phyloP scores from a whole-genome alignment of 345 rosid genomes.

The Lepidium africanum region DNA sequence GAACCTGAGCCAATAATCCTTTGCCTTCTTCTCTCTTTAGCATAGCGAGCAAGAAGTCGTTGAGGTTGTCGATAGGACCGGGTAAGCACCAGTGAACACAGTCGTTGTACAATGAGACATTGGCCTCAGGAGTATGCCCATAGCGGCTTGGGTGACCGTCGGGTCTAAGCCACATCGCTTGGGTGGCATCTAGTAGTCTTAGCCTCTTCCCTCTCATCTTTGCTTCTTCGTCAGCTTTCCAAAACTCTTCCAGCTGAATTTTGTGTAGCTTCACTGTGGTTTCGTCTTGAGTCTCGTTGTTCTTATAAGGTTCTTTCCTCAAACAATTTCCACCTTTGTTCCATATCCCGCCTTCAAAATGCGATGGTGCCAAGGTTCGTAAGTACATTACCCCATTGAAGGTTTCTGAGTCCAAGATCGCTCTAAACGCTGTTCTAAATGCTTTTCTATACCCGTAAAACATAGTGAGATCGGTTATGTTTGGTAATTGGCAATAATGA shows the following conservation, averaged over 20 bases:
- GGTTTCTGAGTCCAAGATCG: constrained; percentile 39
- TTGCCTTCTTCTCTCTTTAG: constrained; percentile 69
- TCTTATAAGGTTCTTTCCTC: constrained; percentile 45
- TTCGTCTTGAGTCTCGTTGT: constrained; percentile 52
- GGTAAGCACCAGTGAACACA: constrained; percentile 97
- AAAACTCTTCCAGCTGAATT: constrained; percentile 70
- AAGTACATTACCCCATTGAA: constrained; percentile 56
- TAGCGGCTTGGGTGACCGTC: constrained; percentile 82
- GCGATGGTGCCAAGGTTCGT: constrained; percentile 70
- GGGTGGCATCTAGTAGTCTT: constrained; percentile 53
- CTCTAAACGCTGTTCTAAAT: constrained; percentile 58
- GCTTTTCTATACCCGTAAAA: constrained; percentile 60
- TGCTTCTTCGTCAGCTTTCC: constrained; percentile 49
- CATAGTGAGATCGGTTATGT: constrained; percentile 51
- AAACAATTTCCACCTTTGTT: constrained; percentile 72
- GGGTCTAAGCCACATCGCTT: constrained; percentile 54
- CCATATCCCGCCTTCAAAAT: constrained; percentile 79
- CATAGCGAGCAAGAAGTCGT: constrained; percentile 74
- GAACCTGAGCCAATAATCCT: constrained; percentile 24
- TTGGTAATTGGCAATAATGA: constrained; percentile 43
- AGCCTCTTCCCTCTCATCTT: constrained; percentile 42
- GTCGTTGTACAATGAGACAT: constrained; percentile 68
- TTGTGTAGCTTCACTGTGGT: constrained; percentile 43
- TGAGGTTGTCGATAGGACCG: constrained; percentile 81
- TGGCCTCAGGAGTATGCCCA: constrained; percentile 60